Conservation (phyloP, 73 alveolate species). For the Uronychia binucleata region DNA sequence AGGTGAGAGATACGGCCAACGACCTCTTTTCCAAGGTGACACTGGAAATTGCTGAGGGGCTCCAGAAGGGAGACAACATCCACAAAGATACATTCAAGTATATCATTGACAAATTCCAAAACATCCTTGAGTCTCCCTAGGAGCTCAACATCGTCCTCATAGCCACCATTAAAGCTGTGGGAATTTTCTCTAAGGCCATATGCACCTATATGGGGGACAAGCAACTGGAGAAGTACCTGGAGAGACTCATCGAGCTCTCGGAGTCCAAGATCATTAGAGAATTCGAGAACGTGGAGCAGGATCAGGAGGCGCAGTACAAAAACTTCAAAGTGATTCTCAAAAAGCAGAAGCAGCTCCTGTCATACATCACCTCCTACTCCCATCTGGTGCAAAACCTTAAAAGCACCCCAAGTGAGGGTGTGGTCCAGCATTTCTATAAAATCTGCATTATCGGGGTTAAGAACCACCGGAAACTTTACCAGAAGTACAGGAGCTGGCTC, state of each 20-base stretch:
- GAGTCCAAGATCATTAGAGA: conserved; percentile 42
- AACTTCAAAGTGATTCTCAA: conserved; percentile 64
- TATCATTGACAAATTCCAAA: conserved; percentile 10
- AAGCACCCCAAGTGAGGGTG: conserved; percentile 25
- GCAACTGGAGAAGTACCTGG: conserved; percentile 39
- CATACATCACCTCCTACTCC: conserved; percentile 57
- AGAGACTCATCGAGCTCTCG: conserved; percentile 48
- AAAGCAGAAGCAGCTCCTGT: conserved; percentile 64
- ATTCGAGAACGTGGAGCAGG: conserved; percentile 51
- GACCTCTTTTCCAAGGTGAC: conserved; percentile 26
- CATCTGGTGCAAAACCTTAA: conserved; percentile 19
- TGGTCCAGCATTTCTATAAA: conserved; percentile 45
- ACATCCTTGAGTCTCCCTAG: conserved; percentile 20
- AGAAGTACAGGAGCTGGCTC: conserved; percentile 50
- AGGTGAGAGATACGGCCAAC: conserved; percentile 47
- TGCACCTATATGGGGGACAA: conserved; percentile 43
- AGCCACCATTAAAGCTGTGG: conserved; percentile 63
- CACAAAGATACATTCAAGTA: conserved; percentile 40
- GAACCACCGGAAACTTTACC: conserved; percentile 59
- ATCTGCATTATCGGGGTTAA: conserved; percentile 46
- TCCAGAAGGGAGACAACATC: conserved; percentile 1
- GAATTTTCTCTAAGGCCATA: conserved; percentile 70
- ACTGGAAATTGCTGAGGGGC: conserved; percentile 15
- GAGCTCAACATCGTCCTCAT: conserved; percentile 25
- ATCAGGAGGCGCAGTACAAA: conserved; percentile 32